Evolutionary conservation across 2,329 filamentous ascomycete genomes (phyloP).

Genomic region (Diaporthe sp.): DNA sequence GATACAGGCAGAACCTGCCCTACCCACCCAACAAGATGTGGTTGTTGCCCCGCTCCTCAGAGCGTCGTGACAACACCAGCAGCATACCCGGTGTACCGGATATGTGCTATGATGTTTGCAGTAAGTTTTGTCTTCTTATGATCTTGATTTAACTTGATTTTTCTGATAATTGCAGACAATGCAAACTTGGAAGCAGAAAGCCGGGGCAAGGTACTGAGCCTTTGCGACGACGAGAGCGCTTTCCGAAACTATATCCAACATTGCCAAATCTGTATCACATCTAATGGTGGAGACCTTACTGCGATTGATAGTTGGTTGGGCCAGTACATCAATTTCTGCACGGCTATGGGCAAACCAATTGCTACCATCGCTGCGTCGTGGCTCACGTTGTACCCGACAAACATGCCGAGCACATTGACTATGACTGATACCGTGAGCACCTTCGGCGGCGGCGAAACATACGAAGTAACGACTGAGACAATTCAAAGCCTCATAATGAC

Average conservation of each 20-base stretch:
- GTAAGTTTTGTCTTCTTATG: background rate
- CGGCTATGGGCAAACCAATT: background rate
- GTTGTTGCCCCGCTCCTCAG: background rate
- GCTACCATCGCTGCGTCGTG: background rate
- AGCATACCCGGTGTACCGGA: background rate
- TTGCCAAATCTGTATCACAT: background rate
- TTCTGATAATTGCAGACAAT: background rate
- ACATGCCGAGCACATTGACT: background rate
- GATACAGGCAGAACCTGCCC: background rate
- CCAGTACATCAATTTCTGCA: background rate
- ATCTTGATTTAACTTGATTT: background rate
- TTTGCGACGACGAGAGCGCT: background rate
- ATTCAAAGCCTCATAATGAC: background rate
- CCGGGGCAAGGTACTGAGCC: background rate
- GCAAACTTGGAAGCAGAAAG: background rate
- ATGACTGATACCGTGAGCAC: too few relatives aligned
- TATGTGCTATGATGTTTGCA: background rate
- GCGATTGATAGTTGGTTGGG: background rate
- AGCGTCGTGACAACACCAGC: background rate
- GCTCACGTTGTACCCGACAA: background rate
- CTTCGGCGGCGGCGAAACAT: background rate
- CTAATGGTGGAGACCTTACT: background rate
- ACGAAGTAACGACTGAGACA: accelerated
- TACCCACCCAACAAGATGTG: background rate
- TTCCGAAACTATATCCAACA: background rate